Base-by-base conservation (phyloP, 1,284 basidiomycete genomes). In the Ceratobasidium sp. region DNA sequence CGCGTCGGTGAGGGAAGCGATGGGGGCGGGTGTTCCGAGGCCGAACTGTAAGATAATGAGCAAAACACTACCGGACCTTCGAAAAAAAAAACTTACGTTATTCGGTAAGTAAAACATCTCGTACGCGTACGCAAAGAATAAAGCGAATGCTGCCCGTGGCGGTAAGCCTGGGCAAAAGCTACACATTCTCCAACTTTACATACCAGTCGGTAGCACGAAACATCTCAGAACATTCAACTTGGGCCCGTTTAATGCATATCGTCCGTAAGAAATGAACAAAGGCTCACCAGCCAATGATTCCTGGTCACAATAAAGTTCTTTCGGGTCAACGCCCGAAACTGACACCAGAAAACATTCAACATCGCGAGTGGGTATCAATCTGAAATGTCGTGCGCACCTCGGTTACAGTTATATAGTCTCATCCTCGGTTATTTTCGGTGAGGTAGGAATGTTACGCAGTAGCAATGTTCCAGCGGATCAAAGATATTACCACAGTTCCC, bases 281-380 rank as follows among this genome's bases (percentile, higher is more conserved):
- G 4, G 29, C 90, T 82, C 81, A 92, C 91, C 80, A 89, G 84
- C 75, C 89, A 87, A 82, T 90, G 90, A 82, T 89, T 90, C 29
- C 86, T 87, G 37, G 91, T 82, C n/a, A 91, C 86, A 70, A 91
- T 92, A 90, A 90, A 92, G 80, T 94, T 94, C 87, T 94, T 94
- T 86, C 89, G 87, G 71, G 89, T 51, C 56, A 94, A 83, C 2
- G 89, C 90, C 9, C 83, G 82, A 78, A 91, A 88, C 83, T 94
- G 92, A 34, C 88, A 85, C 85, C 88, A 88, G 81, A 92, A 90
- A 1, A 77, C 46, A 32, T 62, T 46, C 25, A 61, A 46, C 69
- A 71, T 61, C 13, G 17, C 34, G 22, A 19, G 61, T 11, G 19
- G 51, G 46, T 40, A 40, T 40, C 37, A 49, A 49, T 49, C 15